These are phyloP conservation scores for Colletotrichum eremochloae DNA, from an alignment of 2,329 filamentous ascomycete species.

Conservation along the genomic window DNA sequence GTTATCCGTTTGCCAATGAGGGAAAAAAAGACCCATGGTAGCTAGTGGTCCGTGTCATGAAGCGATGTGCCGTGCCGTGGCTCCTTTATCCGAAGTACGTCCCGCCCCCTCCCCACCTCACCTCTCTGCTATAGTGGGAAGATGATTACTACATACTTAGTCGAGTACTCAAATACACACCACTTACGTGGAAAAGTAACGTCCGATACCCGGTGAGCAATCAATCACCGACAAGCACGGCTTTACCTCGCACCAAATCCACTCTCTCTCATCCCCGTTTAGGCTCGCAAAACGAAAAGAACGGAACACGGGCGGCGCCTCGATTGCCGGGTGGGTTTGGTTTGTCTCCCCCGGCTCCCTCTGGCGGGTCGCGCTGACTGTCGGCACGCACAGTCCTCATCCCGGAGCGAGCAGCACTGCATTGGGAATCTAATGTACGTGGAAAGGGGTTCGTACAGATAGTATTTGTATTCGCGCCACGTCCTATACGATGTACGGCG, in stretches of 20 bases:
- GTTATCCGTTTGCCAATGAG: not conserved
- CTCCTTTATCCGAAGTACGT: constrained; percentile 22
- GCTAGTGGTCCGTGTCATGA: constrained; percentile 21
- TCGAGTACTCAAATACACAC: not conserved
- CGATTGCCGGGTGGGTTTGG: constrained; percentile 30
- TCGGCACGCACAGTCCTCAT: constrained; percentile 26
- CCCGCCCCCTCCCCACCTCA: not conserved
- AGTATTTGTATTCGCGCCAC: no score
- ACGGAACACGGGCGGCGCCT: constrained; percentile 22
- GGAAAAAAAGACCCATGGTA: not conserved
- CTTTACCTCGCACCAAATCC: not conserved
- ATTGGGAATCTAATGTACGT: no score
- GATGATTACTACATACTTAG: not conserved
- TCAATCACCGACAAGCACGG: not conserved
- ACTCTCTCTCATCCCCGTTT: constrained; percentile 1
- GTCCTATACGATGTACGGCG: no score
- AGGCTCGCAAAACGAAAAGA: not conserved
- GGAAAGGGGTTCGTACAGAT: no score
- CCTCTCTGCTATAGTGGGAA: not conserved
- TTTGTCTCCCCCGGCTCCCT: constrained; percentile 1
- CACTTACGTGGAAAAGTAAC: not conserved
- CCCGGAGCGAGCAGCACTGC: not conserved
- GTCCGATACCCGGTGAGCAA: not conserved
- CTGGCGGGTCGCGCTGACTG: constrained; percentile 19
- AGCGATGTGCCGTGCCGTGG: not conserved